These are phyloP conservation scores for Talaromyces sp. DNA, from an alignment of 2,329 filamentous ascomycete species.

Conservation along the genomic window DNA sequence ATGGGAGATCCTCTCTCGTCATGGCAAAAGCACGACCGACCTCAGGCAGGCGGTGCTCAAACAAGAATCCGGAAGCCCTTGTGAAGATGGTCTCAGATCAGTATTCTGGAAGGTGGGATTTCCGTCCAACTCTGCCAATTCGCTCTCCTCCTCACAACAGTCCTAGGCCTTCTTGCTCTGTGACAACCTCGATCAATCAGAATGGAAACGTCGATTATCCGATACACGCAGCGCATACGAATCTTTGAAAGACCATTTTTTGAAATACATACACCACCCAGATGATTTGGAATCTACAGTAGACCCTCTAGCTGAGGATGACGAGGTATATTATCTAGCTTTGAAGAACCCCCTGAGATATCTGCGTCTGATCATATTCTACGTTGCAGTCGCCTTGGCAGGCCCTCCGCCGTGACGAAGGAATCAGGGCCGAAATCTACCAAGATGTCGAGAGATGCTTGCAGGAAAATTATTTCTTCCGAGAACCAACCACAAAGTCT, in stretches of 20 bases:
- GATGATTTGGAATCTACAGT: slow-evolving; percentile 68
- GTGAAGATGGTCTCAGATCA: slow-evolving; percentile 70
- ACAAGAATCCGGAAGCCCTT: slow-evolving; percentile 57
- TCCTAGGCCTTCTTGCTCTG: slow-evolving; percentile 74
- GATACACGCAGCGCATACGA: slow-evolving; percentile 71
- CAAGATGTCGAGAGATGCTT: slow-evolving; percentile 90
- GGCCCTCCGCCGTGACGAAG: slow-evolving; percentile 77
- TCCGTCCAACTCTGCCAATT: slow-evolving; percentile 4
- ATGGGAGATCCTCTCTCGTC: slow-evolving; percentile 60
- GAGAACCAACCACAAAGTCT: slow-evolving; percentile 68
- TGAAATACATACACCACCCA: slow-evolving; percentile 78
- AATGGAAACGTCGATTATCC: slow-evolving; percentile 64
- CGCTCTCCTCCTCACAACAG: slow-evolving; percentile 2
- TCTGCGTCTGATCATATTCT: slow-evolving; percentile 18
- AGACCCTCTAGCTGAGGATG: slow-evolving; percentile 84
- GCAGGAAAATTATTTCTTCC: slow-evolving; percentile 87
- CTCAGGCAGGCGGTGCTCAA: slow-evolving; percentile 61
- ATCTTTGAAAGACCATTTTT: slow-evolving; percentile 65
- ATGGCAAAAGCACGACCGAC: slow-evolving; percentile 53
- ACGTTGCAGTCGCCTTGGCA: slow-evolving; percentile 77
- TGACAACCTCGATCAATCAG: slow-evolving; percentile 56
- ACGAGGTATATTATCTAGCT: slow-evolving; percentile 48
- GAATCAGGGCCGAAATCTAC: slow-evolving; percentile 77
- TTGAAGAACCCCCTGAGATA: slow-evolving; percentile 25
- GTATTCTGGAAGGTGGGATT: slow-evolving; percentile 79